phyloP scores from a whole-genome alignment of 164 flowering plant species.

The Brasenia schreberi region DNA sequence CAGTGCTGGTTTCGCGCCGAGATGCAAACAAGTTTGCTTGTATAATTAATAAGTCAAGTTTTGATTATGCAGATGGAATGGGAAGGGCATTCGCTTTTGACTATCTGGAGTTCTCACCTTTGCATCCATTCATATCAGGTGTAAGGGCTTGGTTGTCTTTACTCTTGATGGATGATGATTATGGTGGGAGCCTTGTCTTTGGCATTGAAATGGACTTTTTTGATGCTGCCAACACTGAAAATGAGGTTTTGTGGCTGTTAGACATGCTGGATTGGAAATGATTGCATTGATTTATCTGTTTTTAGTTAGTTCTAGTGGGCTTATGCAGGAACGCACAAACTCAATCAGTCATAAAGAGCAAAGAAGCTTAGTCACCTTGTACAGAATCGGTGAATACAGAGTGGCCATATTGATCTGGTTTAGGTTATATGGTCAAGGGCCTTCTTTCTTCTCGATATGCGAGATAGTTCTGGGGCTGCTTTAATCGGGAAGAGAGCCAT shows the following conservation, averaged over 20 bases:
- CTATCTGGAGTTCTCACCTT: constrained; percentile 73
- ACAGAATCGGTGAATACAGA: too few species aligned
- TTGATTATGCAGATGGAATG: constrained; percentile 67
- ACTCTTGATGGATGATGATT: constrained; percentile 61
- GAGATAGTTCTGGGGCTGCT: too few species aligned
- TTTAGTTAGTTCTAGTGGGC: neutral
- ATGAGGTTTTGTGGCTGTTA: constrained; percentile 75
- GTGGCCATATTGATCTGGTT: too few species aligned
- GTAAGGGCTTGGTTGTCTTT: constrained; percentile 81
- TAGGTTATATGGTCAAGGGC: too few species aligned
- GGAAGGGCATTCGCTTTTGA: constrained; percentile 77
- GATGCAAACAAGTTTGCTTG: constrained; percentile 62
- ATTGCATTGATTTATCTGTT: neutral
- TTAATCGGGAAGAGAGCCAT: too few species aligned
- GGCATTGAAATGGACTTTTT: constrained; percentile 83
- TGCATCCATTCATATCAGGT: constrained; percentile 54
- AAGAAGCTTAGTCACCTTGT: too few species aligned
- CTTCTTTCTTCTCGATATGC: too few species aligned
- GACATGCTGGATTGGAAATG: constrained; percentile 85
- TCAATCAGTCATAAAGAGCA: neutral
- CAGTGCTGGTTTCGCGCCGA: constrained; percentile 65
- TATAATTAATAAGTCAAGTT: constrained; percentile 47
- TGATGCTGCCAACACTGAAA: constrained; percentile 68
- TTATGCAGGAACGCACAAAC: neutral
- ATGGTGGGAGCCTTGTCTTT: constrained; percentile 58